phyloP scores from a whole-genome alignment of 352 stramenopile species.

The Phytophthora melonis region DNA sequence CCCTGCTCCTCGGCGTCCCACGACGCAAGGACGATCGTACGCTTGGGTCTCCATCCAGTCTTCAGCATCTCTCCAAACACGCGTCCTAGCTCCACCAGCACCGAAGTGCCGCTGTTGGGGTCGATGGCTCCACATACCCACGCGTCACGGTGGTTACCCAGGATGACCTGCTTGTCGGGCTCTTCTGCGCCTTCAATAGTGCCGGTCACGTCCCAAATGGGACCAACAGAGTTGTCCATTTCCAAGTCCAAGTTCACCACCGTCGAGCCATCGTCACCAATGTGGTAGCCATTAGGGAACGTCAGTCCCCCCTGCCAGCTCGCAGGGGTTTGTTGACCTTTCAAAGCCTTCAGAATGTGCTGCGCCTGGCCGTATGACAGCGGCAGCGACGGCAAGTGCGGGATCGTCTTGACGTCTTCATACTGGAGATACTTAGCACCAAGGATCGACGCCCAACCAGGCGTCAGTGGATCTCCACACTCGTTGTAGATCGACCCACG shows the following conservation, averaged over 20 bases:
- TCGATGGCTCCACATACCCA: slow-evolving; percentile 92
- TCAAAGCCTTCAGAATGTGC: slow-evolving; percentile 68
- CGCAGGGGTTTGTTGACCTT: slow-evolving; percentile 54
- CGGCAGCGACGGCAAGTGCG: slow-evolving; percentile 72
- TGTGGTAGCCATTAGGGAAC: slow-evolving; percentile 63
- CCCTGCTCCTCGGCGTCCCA: slow-evolving; percentile 91
- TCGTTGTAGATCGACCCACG: slow-evolving; percentile 87
- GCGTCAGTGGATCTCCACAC: slow-evolving; percentile 77
- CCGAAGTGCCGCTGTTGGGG: slow-evolving; percentile 81
- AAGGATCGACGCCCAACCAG: slow-evolving; percentile 49
- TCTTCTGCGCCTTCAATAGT: slow-evolving; percentile 65
- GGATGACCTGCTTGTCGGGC: slow-evolving; percentile 74
- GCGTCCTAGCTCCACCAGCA: slow-evolving; percentile 80
- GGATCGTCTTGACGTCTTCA: slow-evolving; percentile 63
- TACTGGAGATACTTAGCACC: slow-evolving; percentile 48
- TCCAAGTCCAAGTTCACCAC: slow-evolving; percentile 64
- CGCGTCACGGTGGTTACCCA: slow-evolving; percentile 91
- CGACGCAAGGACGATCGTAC: slow-evolving; percentile 80
- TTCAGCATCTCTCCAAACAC: slow-evolving; percentile 70
- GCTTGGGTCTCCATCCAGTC: slow-evolving; percentile 69
- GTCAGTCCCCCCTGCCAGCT: slow-evolving; percentile 68
- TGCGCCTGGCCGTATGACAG: slow-evolving; percentile 83
- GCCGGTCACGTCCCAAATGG: slow-evolving; percentile 91
- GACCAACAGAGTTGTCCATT: slow-evolving; percentile 78
- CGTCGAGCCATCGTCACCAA: slow-evolving; percentile 73